phyloP scores from a whole-genome alignment of 371 early-diverging fungal genomes.

The Apophysomyces trapeziformis region DNA sequence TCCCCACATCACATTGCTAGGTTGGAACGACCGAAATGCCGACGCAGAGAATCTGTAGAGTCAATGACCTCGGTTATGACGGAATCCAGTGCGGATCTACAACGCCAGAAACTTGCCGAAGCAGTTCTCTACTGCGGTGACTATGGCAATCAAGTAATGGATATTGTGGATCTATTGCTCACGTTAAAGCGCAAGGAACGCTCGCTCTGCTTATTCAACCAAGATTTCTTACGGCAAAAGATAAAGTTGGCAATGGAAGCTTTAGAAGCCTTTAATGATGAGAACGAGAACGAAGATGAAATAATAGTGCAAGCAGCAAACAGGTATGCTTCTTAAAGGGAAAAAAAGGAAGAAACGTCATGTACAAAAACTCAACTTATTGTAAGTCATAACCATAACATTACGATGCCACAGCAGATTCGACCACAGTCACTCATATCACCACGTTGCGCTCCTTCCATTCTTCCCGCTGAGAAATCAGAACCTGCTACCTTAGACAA shows the following conservation, averaged over 20 bases:
- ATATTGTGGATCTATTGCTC: slow-evolving; percentile 57
- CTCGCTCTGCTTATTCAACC: slow-evolving; percentile 54
- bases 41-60: slow-evolving; percentile 49
- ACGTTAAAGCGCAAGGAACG: slow-evolving; percentile 54
- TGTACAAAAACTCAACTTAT: background rate
- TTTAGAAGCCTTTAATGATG: slow-evolving; percentile 40
- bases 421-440: slow-evolving; percentile 15
- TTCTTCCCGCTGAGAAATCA: slow-evolving; percentile 27
- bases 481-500: background rate
- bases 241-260: slow-evolving; percentile 48
- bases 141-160: slow-evolving; percentile 33
- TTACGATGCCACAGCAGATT: background rate
- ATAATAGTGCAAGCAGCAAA: slow-evolving; percentile 16
- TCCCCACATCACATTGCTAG: slow-evolving; percentile 9
- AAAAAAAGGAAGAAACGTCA: background rate
- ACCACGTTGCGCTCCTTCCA: slow-evolving; percentile 35
- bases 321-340: slow-evolving; percentile 8
- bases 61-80: slow-evolving; percentile 50
- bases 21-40: slow-evolving; percentile 31
- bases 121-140: slow-evolving; percentile 47
- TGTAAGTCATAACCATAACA: slow-evolving; percentile 2
- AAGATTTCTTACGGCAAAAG: slow-evolving; percentile 48
- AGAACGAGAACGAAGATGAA: slow-evolving; percentile 32
- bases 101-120: slow-evolving; percentile 44
- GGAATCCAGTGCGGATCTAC: slow-evolving; percentile 41